A percentile compares a stretch with the other conserved stretches of the same genome.
These are phyloP conservation scores for peach (Prunus persica) DNA, from an alignment of 306 rosid species.

Conservation along the genomic window Prunus_persica_NCBIv2 NC_034009.1:41949501-41950000, in stretches of 20 bases:
- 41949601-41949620: conserved; percentile 22
- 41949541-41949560: background rate
- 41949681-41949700: conserved; percentile 74
- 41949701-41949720: conserved; percentile 14
- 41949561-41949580: background rate
- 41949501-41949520: background rate
- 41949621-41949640: conserved; percentile 63
- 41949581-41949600: conserved; percentile 7
- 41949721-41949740: conserved; percentile 5
- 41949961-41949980: conserved; percentile 7
- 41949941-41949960: background rate
- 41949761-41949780: background rate
- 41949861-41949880: background rate
- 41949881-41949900: background rate
- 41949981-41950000: conserved; percentile 18
- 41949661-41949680: conserved; percentile 64
- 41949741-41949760: background rate
- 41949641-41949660: conserved; percentile 88
- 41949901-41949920: background rate
- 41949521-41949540: background rate
- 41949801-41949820: background rate
- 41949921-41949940: background rate
- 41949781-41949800: background rate
- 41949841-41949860: background rate
- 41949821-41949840: background rate